Evolutionary conservation across 2,329 filamentous ascomycete genomes (phyloP).

Genomic region (Zymoseptoria crescenta): DNA sequence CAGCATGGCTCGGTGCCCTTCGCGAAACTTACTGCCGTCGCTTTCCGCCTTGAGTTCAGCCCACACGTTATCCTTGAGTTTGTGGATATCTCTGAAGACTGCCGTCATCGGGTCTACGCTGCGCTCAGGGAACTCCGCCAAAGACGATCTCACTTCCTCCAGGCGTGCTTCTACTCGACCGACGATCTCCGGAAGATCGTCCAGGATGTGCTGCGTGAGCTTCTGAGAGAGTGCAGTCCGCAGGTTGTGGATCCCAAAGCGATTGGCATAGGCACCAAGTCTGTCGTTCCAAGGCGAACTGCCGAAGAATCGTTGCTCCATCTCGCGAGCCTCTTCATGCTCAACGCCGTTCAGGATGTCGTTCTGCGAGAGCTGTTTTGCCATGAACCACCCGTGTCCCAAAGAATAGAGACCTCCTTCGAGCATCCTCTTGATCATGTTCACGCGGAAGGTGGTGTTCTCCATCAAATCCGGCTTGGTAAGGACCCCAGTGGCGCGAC

Average conservation of each 20-base stretch:
- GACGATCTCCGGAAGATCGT: conserved; percentile 35
- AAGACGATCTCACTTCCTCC: conserved; percentile 44
- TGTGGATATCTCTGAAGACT: conserved; percentile 52
- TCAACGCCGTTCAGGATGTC: conserved; percentile 40
- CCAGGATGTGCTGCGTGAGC: conserved; percentile 40
- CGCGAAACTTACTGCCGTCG: conserved; percentile 34
- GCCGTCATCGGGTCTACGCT: conserved; percentile 56
- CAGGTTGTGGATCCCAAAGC: conserved; percentile 48
- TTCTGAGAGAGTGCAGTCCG: conserved; percentile 42
- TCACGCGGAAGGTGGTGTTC: conserved; percentile 29
- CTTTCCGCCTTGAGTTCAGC: conserved; percentile 47
- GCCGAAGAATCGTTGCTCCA: conserved; percentile 47
- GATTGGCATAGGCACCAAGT: conserved; percentile 33
- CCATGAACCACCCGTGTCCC: conserved; percentile 72
- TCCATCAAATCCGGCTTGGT: conserved; percentile 74
- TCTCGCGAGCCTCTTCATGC: conserved; percentile 40
- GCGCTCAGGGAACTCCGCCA: conserved; percentile 56
- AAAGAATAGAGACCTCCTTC: conserved; percentile 53
- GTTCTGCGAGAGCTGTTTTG: conserved; percentile 52
- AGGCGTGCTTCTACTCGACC: conserved; percentile 43
- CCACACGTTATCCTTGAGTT: conserved; percentile 49
- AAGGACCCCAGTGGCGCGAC: conserved; percentile 50
- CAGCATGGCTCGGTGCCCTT: conserved; percentile 39
- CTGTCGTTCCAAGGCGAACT: conserved; percentile 37
- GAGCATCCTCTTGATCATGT: conserved; percentile 34